Base-by-base conservation (phyloP, 2,329 filamentous ascomycete genomes). In the Aureobasidium zeae region DNA sequence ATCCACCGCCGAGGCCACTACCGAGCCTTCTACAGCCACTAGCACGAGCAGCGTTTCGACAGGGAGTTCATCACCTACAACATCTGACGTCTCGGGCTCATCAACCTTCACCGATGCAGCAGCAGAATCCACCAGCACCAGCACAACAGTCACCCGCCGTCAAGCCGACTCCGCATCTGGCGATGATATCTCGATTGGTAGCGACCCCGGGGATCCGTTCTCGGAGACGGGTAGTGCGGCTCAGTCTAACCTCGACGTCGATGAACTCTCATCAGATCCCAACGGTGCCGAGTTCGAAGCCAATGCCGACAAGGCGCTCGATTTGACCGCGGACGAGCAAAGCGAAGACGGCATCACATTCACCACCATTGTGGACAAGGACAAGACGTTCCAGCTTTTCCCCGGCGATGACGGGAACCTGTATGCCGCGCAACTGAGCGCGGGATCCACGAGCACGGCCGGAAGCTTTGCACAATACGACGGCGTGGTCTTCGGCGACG, bases 341-440 rank as follows among this genome's bases (percentile, higher is more conserved):
- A 24, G 12, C 13, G 37, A 42, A 8, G 37, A 42, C 20, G 33
- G 33, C n/a, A 36, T 36, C 4, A 32, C 19, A 8, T 42, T 30
- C 13, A 24, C 20, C 10, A 42, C 37, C 8, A 7, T 42, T 4
- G 4, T 32, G 8, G 28, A 42, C n/a, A 13, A 31, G 2, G 26
- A 42, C 4, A n/a, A 21, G 7, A 42, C 26, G 10, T 42, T 42
- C 20, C 17, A 29, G 10, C 5, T 42, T 12, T 17, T 31, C 5
- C 37, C 37, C 13, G 37, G 37, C 12, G 28, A 30, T 4, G 28
- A 42, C 10, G 37, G 37, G n/a, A 42, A 42, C 5, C 37, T 42
- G 2, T 42, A 32, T 13, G 19, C 37, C 8, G 28, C 6, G 3
- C n/a, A 12, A 8, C 32, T 15, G 9, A 15, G n/a, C 6, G 10